Evolutionary conservation across 805 yeast species (phyloP).

Genomic region (Cyberlindnera maritima): DNA sequence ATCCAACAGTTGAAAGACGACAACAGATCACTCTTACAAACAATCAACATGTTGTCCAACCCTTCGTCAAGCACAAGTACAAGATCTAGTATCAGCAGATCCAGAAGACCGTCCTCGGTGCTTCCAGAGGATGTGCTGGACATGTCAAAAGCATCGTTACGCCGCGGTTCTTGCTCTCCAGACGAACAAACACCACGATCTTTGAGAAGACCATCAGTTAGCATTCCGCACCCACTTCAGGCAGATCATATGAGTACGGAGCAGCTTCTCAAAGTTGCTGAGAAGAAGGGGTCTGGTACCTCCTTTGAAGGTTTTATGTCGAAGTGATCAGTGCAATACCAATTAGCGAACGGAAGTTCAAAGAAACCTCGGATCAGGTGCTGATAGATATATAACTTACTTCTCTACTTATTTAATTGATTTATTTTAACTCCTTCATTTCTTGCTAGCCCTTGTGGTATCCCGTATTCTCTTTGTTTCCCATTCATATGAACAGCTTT

Average conservation of each 20-base stretch:
- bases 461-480: no score
- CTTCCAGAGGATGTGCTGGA: conserved; percentile 9
- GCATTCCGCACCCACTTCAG: background rate
- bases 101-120: conserved; percentile 11
- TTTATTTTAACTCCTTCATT: no score
- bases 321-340: no score
- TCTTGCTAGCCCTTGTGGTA: no score
- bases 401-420: no score
- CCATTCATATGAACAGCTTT: no score
- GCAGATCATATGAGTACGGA: background rate
- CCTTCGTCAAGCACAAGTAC: conserved; percentile 11
- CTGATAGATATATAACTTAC: no score
- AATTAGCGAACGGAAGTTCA: no score
- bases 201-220: background rate
- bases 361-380: no score
- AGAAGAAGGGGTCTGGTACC: background rate
- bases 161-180: background rate
- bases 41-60: conserved; percentile 21
- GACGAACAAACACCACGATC: background rate
- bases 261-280: background rate
- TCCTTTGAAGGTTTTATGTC: background rate
- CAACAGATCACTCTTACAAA: conserved; percentile 36
- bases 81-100: conserved; percentile 6
- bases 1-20: conserved; percentile 53
- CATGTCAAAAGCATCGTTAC: conserved; percentile 2